phyloP scores from a whole-genome alignment of 192 early-diverging fungal genomes.

The Linnemannia zychae region DNA sequence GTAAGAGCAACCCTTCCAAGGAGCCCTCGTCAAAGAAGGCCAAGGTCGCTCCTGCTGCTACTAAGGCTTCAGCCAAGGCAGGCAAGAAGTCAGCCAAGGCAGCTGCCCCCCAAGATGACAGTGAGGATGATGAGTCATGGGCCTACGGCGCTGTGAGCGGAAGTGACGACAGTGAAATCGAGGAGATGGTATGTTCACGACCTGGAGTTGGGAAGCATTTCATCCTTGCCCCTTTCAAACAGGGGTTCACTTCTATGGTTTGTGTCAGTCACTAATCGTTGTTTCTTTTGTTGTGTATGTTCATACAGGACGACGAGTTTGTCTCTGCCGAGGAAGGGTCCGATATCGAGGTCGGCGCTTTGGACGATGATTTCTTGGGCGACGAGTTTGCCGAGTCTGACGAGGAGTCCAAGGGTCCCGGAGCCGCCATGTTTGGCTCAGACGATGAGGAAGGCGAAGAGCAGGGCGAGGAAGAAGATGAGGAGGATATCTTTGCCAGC shows the following conservation, averaged over 20 bases:
- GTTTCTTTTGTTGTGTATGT: not conserved
- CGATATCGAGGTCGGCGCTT: slow-evolving; percentile 44
- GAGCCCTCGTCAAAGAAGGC: slow-evolving; percentile 33
- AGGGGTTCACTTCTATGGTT: not conserved
- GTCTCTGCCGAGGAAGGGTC: slow-evolving; percentile 60
- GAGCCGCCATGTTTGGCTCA: slow-evolving; percentile 58
- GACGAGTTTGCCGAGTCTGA: slow-evolving; percentile 61
- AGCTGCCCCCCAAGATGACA: slow-evolving; percentile 13
- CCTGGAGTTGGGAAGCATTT: no score
- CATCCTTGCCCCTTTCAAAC: no score
- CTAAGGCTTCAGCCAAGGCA: slow-evolving; percentile 22
- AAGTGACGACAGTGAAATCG: slow-evolving; percentile 39
- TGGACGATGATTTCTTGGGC: slow-evolving; percentile 57
- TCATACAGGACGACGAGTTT: slow-evolving; percentile 49
- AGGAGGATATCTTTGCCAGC: slow-evolving; percentile 54
- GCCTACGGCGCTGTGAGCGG: slow-evolving; percentile 48
- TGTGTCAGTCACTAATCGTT: not conserved
- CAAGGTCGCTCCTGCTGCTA: slow-evolving; percentile 27
- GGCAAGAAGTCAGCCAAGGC: slow-evolving; percentile 13
- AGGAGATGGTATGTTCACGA: slow-evolving; percentile 32
- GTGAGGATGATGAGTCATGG: slow-evolving; percentile 50
- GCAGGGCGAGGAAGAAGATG: slow-evolving; percentile 51
- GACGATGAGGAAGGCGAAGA: slow-evolving; percentile 60
- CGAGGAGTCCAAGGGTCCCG: slow-evolving; percentile 64
- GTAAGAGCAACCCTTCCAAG: slow-evolving; percentile 20